phyloP scores from a whole-genome alignment of 345 rosid species.

The Eucalyptus erythrocorys region DNA sequence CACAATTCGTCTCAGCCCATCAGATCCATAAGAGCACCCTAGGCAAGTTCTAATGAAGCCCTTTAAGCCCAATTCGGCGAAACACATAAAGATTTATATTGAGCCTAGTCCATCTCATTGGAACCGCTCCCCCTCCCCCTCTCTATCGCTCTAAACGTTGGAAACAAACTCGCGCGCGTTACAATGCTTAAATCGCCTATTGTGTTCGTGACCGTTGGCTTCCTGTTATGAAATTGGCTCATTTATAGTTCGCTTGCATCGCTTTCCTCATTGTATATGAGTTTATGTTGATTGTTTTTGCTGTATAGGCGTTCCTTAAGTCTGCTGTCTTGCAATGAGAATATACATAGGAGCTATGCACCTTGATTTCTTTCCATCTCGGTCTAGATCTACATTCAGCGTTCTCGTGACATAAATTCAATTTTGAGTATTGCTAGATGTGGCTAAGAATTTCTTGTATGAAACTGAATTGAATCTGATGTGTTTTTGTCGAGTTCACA shows the following conservation, averaged over 20 bases:
- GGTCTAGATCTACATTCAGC: too few relatives aligned
- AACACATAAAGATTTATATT: background rate
- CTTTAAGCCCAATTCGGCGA: background rate
- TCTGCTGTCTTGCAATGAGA: too few relatives aligned
- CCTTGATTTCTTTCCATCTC: too few relatives aligned
- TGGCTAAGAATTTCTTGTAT: too few relatives aligned
- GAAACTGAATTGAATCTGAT: too few relatives aligned
- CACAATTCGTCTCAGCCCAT: background rate
- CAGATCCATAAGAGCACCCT: background rate
- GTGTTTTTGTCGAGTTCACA: too few relatives aligned
- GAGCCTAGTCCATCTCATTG: background rate
- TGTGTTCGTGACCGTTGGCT: background rate
- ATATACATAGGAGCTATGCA: too few relatives aligned
- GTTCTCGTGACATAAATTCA: too few relatives aligned
- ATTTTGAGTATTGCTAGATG: too few relatives aligned
- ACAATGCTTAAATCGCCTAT: background rate
- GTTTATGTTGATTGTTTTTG: too few relatives aligned
- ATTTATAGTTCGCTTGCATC: background rate
- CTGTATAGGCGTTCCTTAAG: too few relatives aligned
- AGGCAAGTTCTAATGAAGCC: background rate
- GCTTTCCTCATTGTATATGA: background rate
- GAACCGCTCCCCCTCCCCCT: background rate
- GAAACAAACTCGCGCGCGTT: background rate
- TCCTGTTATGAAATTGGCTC: background rate
- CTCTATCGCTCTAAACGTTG: too few relatives aligned